Percentiles rank a stretch among this genome's conserved stretches.
These are phyloP conservation scores for Oryza australiensis DNA, from an alignment of 176 grass and related monocot genomes.

Conservation along the genomic window DNA sequence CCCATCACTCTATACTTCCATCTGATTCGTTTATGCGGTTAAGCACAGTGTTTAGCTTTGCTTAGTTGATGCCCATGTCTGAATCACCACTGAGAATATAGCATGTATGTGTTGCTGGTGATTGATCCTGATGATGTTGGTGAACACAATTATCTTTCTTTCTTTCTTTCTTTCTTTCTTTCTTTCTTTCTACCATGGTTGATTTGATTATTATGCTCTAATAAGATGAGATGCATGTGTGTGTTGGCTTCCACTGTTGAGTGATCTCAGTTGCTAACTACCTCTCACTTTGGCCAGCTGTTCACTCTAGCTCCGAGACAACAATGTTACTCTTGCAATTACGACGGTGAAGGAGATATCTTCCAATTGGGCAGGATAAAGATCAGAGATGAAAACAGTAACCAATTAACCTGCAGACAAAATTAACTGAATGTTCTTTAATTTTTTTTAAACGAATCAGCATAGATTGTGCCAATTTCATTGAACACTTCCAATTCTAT, in stretches of 20 bases:
- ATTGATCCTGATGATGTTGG: background rate
- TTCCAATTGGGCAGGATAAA: background rate
- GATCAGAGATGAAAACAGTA: background rate
- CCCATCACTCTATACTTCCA: background rate
- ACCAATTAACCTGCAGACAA: background rate
- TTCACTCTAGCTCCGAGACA: background rate
- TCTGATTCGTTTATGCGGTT: background rate
- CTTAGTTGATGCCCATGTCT: background rate
- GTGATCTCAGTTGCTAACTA: background rate
- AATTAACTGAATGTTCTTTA: background rate
- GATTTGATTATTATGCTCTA: background rate
- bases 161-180: too few species aligned
- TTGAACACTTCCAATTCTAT: background rate
- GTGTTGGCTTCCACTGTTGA: slow-evolving; percentile 1
- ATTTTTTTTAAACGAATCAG: too few species aligned
- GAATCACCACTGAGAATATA: background rate
- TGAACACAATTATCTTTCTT: background rate
- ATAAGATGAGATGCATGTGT: background rate
- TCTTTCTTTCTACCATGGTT: background rate
- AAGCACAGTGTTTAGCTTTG: background rate
- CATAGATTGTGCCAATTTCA: too few species aligned
- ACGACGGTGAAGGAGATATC: background rate
- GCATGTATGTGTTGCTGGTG: background rate
- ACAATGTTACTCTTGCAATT: background rate
- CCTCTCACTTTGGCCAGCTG: background rate